phyloP scores from a whole-genome alignment of 352 stramenopile species.

The Achlya hypogyna region DNA sequence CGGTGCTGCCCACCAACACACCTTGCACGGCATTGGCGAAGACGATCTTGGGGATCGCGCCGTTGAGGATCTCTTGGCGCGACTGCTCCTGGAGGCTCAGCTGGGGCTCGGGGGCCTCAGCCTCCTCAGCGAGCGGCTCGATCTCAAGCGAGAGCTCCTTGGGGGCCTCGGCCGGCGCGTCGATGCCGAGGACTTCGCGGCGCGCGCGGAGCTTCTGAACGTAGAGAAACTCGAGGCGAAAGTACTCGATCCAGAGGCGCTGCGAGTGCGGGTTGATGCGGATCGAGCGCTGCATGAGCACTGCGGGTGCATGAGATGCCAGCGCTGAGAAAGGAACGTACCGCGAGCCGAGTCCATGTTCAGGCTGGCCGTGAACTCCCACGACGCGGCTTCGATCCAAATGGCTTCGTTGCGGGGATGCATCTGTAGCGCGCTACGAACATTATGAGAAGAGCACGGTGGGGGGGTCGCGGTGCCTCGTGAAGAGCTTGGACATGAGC shows the following conservation, averaged over 20 bases:
- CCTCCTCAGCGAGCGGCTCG: conserved; percentile 24
- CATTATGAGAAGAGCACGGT: not conserved
- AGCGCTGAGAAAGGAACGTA: not conserved
- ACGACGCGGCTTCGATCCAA: conserved; percentile 87
- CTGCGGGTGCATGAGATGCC: not conserved
- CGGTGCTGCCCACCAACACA: not conserved
- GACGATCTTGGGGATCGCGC: conserved; percentile 75
- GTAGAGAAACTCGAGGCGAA: conserved; percentile 84
- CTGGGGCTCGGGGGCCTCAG: conserved; percentile 25
- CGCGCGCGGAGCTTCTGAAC: conserved; percentile 81
- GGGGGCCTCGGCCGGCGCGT: conserved; percentile 26
- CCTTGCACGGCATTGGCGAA: conserved; percentile 56
- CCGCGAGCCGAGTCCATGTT: conserved; percentile 78
- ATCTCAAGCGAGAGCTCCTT: conserved; percentile 21
- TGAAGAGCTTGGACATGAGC: conserved; percentile 72
- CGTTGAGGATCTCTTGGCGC: conserved; percentile 63
- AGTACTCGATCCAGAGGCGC: conserved; percentile 87
- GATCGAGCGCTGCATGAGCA: conserved; percentile 89
- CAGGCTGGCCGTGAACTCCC: conserved; percentile 81
- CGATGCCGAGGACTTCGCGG: conserved; percentile 65
- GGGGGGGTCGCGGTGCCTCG: conserved; percentile 13
- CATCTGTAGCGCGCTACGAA: conserved; percentile 60
- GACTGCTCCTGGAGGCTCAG: conserved; percentile 45
- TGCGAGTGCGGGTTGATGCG: conserved; percentile 74
- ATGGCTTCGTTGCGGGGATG: conserved; percentile 77